Evolutionary conservation across 1,139 yeast species (phyloP).

Genomic region (Debaryomycetaceae sp.): DNA sequence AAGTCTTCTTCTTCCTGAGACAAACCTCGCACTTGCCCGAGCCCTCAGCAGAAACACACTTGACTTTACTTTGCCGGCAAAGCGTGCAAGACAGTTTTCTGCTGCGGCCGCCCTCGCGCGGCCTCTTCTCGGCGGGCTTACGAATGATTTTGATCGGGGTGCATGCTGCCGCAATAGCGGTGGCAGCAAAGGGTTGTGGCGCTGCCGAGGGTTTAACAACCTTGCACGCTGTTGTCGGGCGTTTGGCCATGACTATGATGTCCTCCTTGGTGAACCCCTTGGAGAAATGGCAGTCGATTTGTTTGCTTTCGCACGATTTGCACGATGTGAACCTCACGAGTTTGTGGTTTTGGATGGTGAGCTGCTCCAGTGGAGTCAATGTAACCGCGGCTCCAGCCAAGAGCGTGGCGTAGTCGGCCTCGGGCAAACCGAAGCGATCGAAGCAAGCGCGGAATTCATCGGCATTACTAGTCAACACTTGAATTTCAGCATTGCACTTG

Average conservation of each 20-base stretch:
- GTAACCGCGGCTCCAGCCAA: constrained; percentile 4
- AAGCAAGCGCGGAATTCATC: constrained; percentile 1
- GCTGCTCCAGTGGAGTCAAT: constrained; percentile 4
- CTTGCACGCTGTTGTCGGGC: constrained; percentile 9
- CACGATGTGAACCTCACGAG: constrained; percentile 49
- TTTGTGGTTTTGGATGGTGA: constrained; percentile 21
- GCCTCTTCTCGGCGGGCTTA: constrained; percentile 4
- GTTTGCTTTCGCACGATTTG: constrained; percentile 43
- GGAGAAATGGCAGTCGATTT: constrained; percentile 45
- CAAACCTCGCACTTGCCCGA: constrained; percentile 35
- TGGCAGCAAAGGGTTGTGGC: constrained; percentile 1
- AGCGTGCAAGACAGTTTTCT: constrained; percentile 33
- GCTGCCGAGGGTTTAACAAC: constrained; percentile 5
- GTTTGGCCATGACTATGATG: constrained; percentile 26
- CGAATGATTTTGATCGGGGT: neutral
- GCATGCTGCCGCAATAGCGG: constrained; percentile 1
- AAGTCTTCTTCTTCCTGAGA: constrained; percentile 29
- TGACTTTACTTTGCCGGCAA: constrained; percentile 37
- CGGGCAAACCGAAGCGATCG: constrained; percentile 4
- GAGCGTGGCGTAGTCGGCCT: constrained; percentile 2
- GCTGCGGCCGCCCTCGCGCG: constrained; percentile 11
- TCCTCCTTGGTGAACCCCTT: constrained; percentile 62
- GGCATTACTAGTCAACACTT: constrained; percentile 10
- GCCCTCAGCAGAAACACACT: constrained; percentile 28
- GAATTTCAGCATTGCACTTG: constrained; percentile 67